Conservation (phyloP, 2,329 filamentous ascomycete genomes). For the Nigrograna mackinnonii region DNA sequence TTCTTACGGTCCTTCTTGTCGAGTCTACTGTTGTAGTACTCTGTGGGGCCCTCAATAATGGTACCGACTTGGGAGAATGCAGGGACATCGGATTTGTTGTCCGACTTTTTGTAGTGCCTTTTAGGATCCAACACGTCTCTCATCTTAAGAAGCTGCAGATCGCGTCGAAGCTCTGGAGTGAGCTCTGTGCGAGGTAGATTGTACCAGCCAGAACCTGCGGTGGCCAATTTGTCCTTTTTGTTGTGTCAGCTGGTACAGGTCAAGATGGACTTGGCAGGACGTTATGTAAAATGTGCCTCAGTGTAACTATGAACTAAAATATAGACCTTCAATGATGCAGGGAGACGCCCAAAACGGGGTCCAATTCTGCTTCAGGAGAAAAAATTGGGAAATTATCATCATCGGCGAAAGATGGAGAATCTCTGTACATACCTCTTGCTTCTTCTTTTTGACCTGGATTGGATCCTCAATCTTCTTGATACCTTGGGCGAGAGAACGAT, state of each 20-base stretch:
- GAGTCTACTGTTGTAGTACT: slow-evolving; percentile 80
- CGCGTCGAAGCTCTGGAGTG: slow-evolving; percentile 83
- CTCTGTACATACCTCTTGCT: slow-evolving; percentile 53
- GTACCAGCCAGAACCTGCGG: slow-evolving; percentile 84
- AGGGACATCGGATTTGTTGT: slow-evolving; percentile 69
- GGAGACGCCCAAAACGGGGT: slow-evolving; percentile 80
- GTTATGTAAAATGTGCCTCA: slow-evolving; percentile 50
- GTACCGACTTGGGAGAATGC: slow-evolving; percentile 89
- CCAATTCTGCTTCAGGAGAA: slow-evolving; percentile 71
- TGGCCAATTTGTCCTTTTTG: slow-evolving; percentile 61
- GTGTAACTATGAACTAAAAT: slow-evolving; percentile 75
- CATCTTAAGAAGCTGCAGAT: slow-evolving; percentile 88
- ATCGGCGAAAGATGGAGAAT: slow-evolving; percentile 50
- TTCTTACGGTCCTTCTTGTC: slow-evolving; percentile 85
- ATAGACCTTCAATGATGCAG: slow-evolving; percentile 69
- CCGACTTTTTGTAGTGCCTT: slow-evolving; percentile 87
- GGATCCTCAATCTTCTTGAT: slow-evolving; percentile 59
- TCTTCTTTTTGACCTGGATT: slow-evolving; percentile 49
- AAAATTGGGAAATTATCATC: slow-evolving; percentile 78
- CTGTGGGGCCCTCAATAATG: slow-evolving; percentile 84
- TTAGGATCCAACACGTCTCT: slow-evolving; percentile 87
- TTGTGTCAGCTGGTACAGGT: slow-evolving; percentile 21
- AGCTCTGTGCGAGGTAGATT: slow-evolving; percentile 82
- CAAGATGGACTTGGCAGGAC: background rate
- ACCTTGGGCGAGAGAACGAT: slow-evolving; percentile 52